phyloP scores from a whole-genome alignment of 257 asterid genomes.

The Gentiana dahurica region DNA sequence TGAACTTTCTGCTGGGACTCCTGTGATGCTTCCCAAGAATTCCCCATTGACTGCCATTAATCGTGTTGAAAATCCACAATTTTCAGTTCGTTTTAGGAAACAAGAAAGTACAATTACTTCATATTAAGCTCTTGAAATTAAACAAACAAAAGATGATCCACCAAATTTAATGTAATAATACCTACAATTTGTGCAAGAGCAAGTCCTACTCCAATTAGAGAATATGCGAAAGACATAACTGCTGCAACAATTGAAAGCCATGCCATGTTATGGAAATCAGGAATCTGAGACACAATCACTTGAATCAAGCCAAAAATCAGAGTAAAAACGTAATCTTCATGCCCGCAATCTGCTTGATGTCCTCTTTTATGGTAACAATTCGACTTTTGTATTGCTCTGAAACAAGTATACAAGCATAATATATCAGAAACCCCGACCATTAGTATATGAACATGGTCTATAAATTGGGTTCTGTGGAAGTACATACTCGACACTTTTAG shows the following conservation, averaged over 20 bases:
- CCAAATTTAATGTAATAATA: neutral
- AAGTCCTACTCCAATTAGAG: constrained; percentile 54
- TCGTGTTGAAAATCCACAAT: no score
- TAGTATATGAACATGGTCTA: neutral
- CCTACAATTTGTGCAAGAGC: constrained; percentile 72
- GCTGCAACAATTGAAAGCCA: constrained; percentile 70
- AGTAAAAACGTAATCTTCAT: constrained; percentile 31
- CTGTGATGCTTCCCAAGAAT: constrained; percentile 54
- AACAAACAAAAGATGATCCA: no score
- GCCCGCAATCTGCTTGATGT: constrained; percentile 34
- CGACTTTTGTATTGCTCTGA: constrained; percentile 66
- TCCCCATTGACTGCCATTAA: constrained; percentile 44
- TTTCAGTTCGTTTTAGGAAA: no score
- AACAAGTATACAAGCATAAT: neutral
- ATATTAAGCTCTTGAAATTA: no score
- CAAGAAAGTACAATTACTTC: no score
- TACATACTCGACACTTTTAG: constrained; percentile 14
- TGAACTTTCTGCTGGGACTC: constrained; percentile 32
- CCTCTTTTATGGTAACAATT: constrained; percentile 70
- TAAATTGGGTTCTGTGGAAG: neutral
- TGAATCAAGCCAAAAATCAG: constrained; percentile 53
- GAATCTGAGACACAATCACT: constrained; percentile 53
- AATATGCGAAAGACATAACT: constrained; percentile 59
- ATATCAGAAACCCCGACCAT: no score
- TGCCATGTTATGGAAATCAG: constrained; percentile 50